Conservation (phyloP, 345 rosid genomes). For the Brassica napus region Da-Ae NC_063448.1:19192001-19192500, state of each 20-base stretch:
- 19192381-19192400: conserved; percentile 37
- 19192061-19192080: not conserved
- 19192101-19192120: conserved; percentile 50
- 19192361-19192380: conserved; percentile 55
- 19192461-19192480: conserved; percentile 27
- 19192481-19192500: conserved; percentile 35
- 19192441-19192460: not conserved
- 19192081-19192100: conserved; percentile 23
- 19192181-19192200: not conserved
- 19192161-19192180: conserved; percentile 55
- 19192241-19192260: conserved; percentile 77
- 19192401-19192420: conserved; percentile 45
- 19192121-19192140: conserved; percentile 40
- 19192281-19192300: not conserved
- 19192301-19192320: too few relatives aligned
- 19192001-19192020: not conserved
- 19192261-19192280: conserved; percentile 60
- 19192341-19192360: not conserved
- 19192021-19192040: conserved; percentile 1
- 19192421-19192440: conserved; percentile 43
- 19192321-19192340: not conserved
- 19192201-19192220: conserved; percentile 14
- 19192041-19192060: too few relatives aligned
- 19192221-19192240: conserved; percentile 49
- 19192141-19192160: conserved; percentile 50